Evolutionary conservation across 2,329 filamentous ascomycete genomes (phyloP), one percentile per base, ranked within the genome.

Genomic region (Cadophora sp.): DNA sequence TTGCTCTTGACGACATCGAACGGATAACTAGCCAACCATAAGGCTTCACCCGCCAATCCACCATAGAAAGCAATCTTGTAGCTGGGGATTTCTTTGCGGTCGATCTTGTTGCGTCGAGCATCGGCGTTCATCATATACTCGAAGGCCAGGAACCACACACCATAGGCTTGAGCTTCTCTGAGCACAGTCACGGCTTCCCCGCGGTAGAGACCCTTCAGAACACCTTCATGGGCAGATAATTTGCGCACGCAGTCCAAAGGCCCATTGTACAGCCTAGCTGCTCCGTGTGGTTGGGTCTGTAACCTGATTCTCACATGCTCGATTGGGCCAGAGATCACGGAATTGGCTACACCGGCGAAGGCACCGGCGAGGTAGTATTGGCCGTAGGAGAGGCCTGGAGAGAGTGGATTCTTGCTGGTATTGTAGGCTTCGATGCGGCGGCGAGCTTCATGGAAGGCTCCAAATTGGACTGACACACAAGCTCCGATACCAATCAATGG

Each of bases 1-100:
- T 97, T 98, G 82, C 93, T 97, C 91, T 99, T 99, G 81, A 99
- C 82, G 31, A 99, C 95, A 81, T 99, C 96, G 73, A 99, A 91
- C 26, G 96, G 96, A 82, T 99, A 99, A 78, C 93, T 97, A 43
- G 87, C 86, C 65, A 99, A 83, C 96, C 96, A 99, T 67, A 99
- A 86, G 63, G 90, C 93, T 85, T 99, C 96, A 74, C 96, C 96
- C 0, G 96, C 96, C 50, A 99, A 81, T 55, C 96, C 96, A 72
- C 96, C 96, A 79, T 98, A 99, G 14, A 93, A 82, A 14, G 96
- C 96, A 61, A 99, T 89, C 82, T 97, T 98, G 80, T 90, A 90
- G 63, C 87, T 90, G 19, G 93, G 89, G 46, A 99, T 89, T 0
- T 97, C 89, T 76, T 90, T 89, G 65, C 96, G 90, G 71, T 88